Evolutionary conservation across 2,329 filamentous ascomycete genomes (phyloP), one percentile per base, ranked within the genome.

Genomic region (Pseudocercospora eumusae): DNA sequence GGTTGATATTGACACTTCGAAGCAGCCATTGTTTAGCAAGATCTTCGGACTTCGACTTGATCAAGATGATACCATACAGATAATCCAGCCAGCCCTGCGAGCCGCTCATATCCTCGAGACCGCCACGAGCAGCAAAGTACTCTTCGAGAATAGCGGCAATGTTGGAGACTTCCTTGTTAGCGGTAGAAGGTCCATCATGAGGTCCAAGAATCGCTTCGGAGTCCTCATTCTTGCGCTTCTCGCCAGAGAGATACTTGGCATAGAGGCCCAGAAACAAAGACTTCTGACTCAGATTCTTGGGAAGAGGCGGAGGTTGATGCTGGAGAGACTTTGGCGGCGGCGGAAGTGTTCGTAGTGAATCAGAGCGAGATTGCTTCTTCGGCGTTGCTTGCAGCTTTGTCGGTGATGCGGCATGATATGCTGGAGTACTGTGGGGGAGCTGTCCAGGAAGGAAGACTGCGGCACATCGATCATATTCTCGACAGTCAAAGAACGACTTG

Each of bases 151-250:
- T 88, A 6, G 88, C 85, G 20, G 89, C 88, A 40, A 98, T 85
- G 0, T 85, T 83, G 2, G 89, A 82, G 28, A 99, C 79, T 74
- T 98, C 92, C 75, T 92, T 92, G 75, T 99, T 99, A 62, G 86
- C 78, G 1, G 91, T 90, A 31, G 88, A 88, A 1, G 93, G 92
- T 13, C 92, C 87, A 76, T 99, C 95, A 62, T 93, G 88, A 1
- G 95, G 93, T 0, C 95, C 95, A 77, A 98, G 86, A 56, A 99
- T 91, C 90, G 97, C 97, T 78, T 99, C 95, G 21, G 91, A 92
- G 61, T 98, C 93, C 76, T 99, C 95, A 70, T 96, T 91, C 76
- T 93, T 96, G 67, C 91, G 87, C 81, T 98, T 97, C 81, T 99
- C 95, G 1, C 95, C 95, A 0, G 93, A 90, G 66, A 98, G 85